Conservation (phyloP, 2,329 filamentous ascomycete genomes). For the Aspergillus ustus region DNA sequence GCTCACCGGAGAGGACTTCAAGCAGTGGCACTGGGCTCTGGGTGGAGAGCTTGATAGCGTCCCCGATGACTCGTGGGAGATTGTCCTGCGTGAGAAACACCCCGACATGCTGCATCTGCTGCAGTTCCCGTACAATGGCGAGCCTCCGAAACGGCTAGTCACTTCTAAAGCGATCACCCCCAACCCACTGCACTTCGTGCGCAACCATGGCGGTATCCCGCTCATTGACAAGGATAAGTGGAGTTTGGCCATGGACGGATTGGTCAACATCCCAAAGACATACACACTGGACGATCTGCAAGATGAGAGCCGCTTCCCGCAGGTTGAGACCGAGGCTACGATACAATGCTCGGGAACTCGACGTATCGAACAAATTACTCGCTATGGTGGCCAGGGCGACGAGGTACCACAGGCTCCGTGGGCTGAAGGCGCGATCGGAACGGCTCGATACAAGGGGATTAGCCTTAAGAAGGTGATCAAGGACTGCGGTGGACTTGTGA, state of each 20-base stretch:
- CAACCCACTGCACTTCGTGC: conserved; percentile 68
- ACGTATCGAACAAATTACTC: conserved; percentile 68
- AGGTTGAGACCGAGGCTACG: conserved; percentile 62
- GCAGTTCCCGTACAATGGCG: conserved; percentile 68
- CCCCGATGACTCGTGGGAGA: conserved; percentile 63
- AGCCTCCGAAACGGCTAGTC: conserved; percentile 64
- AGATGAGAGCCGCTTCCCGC: conserved; percentile 56
- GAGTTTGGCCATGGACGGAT: conserved; percentile 61
- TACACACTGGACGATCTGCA: conserved; percentile 65
- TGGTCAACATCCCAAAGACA: conserved; percentile 57
- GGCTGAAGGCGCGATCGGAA: conserved; percentile 72
- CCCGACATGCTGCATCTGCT: conserved; percentile 65
- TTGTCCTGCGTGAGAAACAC: conserved; percentile 62
- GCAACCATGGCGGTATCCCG: conserved; percentile 74
- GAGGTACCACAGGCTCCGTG: conserved; percentile 58
- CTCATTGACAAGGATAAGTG: conserved; percentile 63
- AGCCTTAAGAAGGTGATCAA: conserved; percentile 73
- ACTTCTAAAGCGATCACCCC: conserved; percentile 61
- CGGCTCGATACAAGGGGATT: conserved; percentile 66
- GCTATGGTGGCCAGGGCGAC: conserved; percentile 70
- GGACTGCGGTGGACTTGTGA: conserved; percentile 65
- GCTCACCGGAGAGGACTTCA: conserved; percentile 61
- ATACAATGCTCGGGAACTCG: conserved; percentile 73
- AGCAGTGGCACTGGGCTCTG: conserved; percentile 62
- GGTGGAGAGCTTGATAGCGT: conserved; percentile 52